Base-by-base conservation (phyloP, 2,329 filamentous ascomycete genomes). In the Alternaria burnsii region DNA sequence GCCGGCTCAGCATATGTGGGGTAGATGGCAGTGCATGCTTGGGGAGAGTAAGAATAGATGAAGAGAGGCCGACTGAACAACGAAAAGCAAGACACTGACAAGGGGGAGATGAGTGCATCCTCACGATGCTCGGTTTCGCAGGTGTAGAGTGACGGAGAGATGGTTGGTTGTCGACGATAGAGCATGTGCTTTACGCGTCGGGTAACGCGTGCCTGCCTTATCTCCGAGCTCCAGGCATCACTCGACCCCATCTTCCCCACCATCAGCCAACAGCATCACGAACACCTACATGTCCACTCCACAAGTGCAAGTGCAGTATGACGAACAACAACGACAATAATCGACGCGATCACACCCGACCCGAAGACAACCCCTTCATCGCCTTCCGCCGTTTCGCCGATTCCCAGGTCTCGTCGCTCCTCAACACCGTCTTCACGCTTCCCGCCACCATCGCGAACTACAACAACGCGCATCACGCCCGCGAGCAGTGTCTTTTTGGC, bases 371-470 rank as follows among this genome's bases (percentile, higher is more conserved):
- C 61, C 85, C 86, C 1, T 88, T 89, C 74, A 82, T 87, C 57
- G 80, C 83, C 30, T 88, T 89, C 77, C 87, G 87, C 66, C 85
- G 84, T 63, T 87, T 86, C 72, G 85, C 86, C 57, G 87, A 89
- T 67, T 82, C 84, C 47, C 84, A 86, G 58, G 81, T 88, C 66
- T 83, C 82, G 9, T 83, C 82, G 16, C 74, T 89, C 52, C 75
- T 88, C 56, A 83, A 84, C 62, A 81, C 81, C 18, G 76, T 87
- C 55, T 83, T 84, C 58, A 80, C 82, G 28, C 74, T 76, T 14
- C 71, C 74, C 34, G 69, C 69, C 41, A 74, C 68, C 28, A 70
- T 77, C 44, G 71, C 68, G n/a, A 71, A 70, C 63, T 70, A 70
- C 58, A 74, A 69, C 63, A 72, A 75, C 42, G 70, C 65, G 14